Conservation (phyloP, 768 basidiomycete species). For the Leccinum subtestaceum region DNA sequence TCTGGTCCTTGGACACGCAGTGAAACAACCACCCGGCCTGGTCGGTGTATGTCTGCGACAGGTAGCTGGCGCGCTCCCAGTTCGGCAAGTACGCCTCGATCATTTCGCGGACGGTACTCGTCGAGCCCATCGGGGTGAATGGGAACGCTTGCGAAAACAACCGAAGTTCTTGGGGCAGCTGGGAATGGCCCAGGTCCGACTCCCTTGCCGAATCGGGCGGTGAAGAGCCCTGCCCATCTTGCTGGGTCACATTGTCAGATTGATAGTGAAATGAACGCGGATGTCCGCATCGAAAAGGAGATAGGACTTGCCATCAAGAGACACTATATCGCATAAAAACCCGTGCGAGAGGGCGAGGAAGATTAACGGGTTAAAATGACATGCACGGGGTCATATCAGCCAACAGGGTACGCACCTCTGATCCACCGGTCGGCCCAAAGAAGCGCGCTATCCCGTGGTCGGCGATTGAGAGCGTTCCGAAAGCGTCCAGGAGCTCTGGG, state of each 20-base stretch:
- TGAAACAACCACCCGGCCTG: slow-evolving; percentile 54
- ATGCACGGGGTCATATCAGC: slow-evolving; percentile 8
- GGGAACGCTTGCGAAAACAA: slow-evolving; percentile 63
- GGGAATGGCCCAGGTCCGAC: slow-evolving; percentile 26
- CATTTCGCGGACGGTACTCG: slow-evolving; percentile 44
- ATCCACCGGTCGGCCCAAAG: slow-evolving; percentile 66
- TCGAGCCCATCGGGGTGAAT: slow-evolving; percentile 56
- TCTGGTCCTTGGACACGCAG: slow-evolving; percentile 44
- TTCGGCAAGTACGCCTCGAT: slow-evolving; percentile 55
- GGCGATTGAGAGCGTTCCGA: slow-evolving; percentile 59
- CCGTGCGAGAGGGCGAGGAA: background rate
- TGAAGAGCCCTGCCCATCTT: slow-evolving; percentile 17
- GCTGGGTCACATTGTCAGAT: slow-evolving; percentile 24
- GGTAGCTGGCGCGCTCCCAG: slow-evolving; percentile 45
- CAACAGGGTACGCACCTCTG: slow-evolving; percentile 47
- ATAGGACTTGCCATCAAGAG: slow-evolving; percentile 30
- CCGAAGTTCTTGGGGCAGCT: slow-evolving; percentile 32
- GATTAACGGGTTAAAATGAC: background rate
- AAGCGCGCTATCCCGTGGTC: slow-evolving; percentile 61
- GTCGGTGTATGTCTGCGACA: slow-evolving; percentile 45
- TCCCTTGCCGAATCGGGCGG: slow-evolving; percentile 25
- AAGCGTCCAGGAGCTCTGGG: slow-evolving; percentile 50
- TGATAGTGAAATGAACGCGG: slow-evolving; percentile 15
- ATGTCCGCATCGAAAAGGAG: background rate
- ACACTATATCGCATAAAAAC: slow-evolving; percentile 22